Evolutionary conservation across 2,329 filamentous ascomycete species (phyloP).

Genomic region (Lachnellula cervina): DNA sequence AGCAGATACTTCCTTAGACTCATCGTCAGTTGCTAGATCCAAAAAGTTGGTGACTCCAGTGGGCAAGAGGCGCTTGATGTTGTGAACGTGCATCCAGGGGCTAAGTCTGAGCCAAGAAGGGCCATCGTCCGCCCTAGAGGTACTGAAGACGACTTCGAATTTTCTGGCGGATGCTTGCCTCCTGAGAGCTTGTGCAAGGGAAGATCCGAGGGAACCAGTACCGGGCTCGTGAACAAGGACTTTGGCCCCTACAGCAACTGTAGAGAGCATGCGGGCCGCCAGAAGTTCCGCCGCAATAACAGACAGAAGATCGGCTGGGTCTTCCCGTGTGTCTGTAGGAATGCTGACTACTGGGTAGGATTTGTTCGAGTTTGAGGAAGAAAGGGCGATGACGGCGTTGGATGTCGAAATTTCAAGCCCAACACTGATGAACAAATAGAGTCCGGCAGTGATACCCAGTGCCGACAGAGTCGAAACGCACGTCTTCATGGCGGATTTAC

Average conservation of each 20-base stretch:
- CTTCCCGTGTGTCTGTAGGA: slow-evolving; percentile 4
- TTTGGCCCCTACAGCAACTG: slow-evolving; percentile 1
- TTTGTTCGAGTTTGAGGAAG: slow-evolving; percentile 8
- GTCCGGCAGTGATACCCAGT: slow-evolving; percentile 9
- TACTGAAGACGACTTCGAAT: slow-evolving; percentile 6
- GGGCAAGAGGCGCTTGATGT: slow-evolving; percentile 6
- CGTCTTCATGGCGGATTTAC: slow-evolving; percentile 6
- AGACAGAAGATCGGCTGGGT: slow-evolving; percentile 6
- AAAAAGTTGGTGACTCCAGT: slow-evolving; percentile 4
- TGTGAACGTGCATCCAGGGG: slow-evolving; percentile 7
- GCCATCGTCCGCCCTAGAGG: slow-evolving; percentile 5
- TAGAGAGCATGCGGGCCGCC: slow-evolving; percentile 2
- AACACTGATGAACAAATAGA: slow-evolving; percentile 9
- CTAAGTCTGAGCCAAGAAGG: slow-evolving; percentile 9
- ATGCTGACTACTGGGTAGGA: slow-evolving; percentile 7
- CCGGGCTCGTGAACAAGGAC: slow-evolving; percentile 7
- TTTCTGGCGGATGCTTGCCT: slow-evolving; percentile 6
- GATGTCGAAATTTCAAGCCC: slow-evolving; percentile 5
- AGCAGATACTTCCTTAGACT: slow-evolving; percentile 7
- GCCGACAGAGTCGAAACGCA: slow-evolving; percentile 7
- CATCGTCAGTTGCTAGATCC: slow-evolving; percentile 1
- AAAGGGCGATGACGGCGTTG: slow-evolving; percentile 8
- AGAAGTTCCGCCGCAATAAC: slow-evolving; percentile 1
- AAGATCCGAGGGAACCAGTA: slow-evolving; percentile 2
- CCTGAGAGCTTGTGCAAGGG: slow-evolving; percentile 6